Evolutionary conservation across 2,329 filamentous ascomycete genomes (phyloP).

Genomic region (Cercospora nicotianae): DNA sequence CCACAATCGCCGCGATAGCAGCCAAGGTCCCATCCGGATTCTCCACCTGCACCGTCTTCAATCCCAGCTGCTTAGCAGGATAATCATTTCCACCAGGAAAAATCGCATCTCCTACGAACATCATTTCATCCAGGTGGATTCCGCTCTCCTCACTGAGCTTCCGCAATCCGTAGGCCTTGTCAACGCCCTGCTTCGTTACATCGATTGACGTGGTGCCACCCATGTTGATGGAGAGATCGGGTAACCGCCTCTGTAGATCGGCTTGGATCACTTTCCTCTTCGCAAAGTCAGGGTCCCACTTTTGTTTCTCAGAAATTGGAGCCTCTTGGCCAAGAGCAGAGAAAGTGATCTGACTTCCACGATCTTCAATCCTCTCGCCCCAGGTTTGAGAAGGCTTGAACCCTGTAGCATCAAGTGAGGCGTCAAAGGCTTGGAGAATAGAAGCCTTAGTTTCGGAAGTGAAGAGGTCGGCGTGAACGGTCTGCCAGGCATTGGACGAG

Average conservation of each 20-base stretch:
- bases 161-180: slow-evolving; percentile 40
- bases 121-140: slow-evolving; percentile 42
- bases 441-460: slow-evolving; percentile 27
- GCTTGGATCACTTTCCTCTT: slow-evolving; percentile 45
- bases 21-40: slow-evolving; percentile 33
- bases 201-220: slow-evolving; percentile 46
- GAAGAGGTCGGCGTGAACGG: slow-evolving; percentile 45
- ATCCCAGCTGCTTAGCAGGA: slow-evolving; percentile 40
- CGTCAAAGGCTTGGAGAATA: slow-evolving; percentile 37
- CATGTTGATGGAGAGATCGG: slow-evolving; percentile 45
- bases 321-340: slow-evolving; percentile 46
- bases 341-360: slow-evolving; percentile 47
- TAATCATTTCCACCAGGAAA: slow-evolving; percentile 46
- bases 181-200: slow-evolving; percentile 43
- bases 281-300: slow-evolving; percentile 45
- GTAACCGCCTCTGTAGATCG: slow-evolving; percentile 41
- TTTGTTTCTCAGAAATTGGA: slow-evolving; percentile 41
- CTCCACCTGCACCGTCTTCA: slow-evolving; percentile 32
- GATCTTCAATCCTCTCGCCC: slow-evolving; percentile 46
- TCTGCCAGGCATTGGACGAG: slow-evolving; percentile 15
- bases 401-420: slow-evolving; percentile 39
- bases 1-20: slow-evolving; percentile 30
- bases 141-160: slow-evolving; percentile 34
- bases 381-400: slow-evolving; percentile 44
- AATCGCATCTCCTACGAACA: slow-evolving; percentile 47